Evolutionary conservation across 495 filamentous ascomycete genomes (phyloP).

Genomic region (Penicillium riverlandense): DNA sequence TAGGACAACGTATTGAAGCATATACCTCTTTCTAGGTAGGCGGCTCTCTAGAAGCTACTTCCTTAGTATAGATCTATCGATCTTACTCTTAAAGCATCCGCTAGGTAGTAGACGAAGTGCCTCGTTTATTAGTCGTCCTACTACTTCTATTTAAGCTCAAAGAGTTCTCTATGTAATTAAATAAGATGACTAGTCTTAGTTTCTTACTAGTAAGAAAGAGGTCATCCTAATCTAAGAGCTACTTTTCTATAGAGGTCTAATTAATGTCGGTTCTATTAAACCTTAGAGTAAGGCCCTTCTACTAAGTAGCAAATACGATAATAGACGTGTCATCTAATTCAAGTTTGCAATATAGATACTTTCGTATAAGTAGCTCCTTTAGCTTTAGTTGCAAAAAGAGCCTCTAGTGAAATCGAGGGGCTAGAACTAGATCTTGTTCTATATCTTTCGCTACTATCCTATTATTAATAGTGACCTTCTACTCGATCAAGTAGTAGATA

Average conservation of each 20-base stretch:
- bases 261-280: conserved; percentile 7
- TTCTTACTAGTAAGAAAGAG: conserved; percentile 11
- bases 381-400: conserved; percentile 9
- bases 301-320: conserved; percentile 5
- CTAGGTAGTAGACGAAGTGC: background rate
- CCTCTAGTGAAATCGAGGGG: conserved; percentile 9
- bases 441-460: too few species aligned
- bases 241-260: conserved; percentile 9
- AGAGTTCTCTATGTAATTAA: conserved; percentile 6
- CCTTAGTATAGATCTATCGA: conserved; percentile 2
- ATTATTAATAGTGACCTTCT: too few species aligned
- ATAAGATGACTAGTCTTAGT: conserved; percentile 7
- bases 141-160: background rate
- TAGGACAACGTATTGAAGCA: conserved; percentile 1
- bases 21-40: conserved; percentile 1
- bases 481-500: too few species aligned
- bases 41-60: background rate
- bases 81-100: conserved; percentile 3
- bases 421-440: too few species aligned
- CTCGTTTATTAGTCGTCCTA: conserved; percentile 4
- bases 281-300: conserved; percentile 5
- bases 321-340: conserved; percentile 9
- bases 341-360: conserved; percentile 6
- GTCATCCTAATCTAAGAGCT: conserved; percentile 6
- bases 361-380: conserved; percentile 4